These are phyloP conservation scores for Bruguiera parviflora DNA, from an alignment of 345 rosid species.

Conservation along the genomic window DNA sequence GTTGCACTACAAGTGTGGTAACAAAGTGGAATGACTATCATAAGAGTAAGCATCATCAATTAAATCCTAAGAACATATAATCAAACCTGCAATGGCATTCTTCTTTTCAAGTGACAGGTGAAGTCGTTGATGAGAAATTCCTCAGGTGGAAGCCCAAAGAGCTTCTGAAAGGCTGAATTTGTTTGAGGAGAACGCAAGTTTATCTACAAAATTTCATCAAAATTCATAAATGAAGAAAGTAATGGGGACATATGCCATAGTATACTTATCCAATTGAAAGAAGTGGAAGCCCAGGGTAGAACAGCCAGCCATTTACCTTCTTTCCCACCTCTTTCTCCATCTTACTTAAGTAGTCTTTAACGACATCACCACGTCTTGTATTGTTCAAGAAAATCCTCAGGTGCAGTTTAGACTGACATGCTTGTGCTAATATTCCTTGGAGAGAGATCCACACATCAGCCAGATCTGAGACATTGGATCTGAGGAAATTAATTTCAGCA, in stretches of 20 bases:
- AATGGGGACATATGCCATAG: not conserved
- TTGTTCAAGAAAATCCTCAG: constrained; percentile 85
- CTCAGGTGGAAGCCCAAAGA: constrained; percentile 87
- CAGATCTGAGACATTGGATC: constrained; percentile 71
- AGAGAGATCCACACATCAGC: constrained; percentile 93
- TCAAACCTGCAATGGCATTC: constrained; percentile 81
- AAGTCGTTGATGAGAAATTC: constrained; percentile 98
- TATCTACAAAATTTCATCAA: constrained; percentile 48
- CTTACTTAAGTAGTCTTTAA: constrained; percentile 75
- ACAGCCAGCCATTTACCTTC: constrained; percentile 53
- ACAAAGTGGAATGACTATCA: constrained; percentile 2
- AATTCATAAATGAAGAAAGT: constrained; percentile 1
- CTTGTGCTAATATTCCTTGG: constrained; percentile 81
- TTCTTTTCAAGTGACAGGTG: constrained; percentile 92
- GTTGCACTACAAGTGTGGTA: not conserved
- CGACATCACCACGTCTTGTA: constrained; percentile 79
- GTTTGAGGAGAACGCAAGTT: constrained; percentile 94
- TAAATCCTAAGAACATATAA: constrained; percentile 11
- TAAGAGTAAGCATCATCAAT: not conserved
- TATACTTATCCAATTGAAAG: not conserved
- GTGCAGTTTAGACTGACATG: constrained; percentile 93
- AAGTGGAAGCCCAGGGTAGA: constrained; percentile 11
- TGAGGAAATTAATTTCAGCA: constrained; percentile 82
- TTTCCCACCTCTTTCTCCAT: constrained; percentile 99
- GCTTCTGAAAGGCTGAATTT: constrained; percentile 95